phyloP scores from a whole-genome alignment of 371 early-diverging fungal genomes.

The Phascolomyces articulosus region DNA sequence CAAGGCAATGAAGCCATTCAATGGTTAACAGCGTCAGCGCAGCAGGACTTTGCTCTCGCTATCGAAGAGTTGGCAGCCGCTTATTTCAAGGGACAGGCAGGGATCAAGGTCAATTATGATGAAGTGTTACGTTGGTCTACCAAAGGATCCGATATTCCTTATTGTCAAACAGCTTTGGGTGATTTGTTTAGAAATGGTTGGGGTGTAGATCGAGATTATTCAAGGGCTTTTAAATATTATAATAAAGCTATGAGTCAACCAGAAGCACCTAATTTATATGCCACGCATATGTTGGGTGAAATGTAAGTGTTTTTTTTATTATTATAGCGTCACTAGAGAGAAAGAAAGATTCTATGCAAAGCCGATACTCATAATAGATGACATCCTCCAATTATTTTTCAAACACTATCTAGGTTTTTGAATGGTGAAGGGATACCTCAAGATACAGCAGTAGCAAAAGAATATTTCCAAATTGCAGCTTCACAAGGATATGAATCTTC shows the following conservation, averaged over 20 bases:
- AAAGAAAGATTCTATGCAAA: no score
- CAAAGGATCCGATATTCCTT: slow-evolving; percentile 28
- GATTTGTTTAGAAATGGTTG: slow-evolving; percentile 48
- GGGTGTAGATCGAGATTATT: slow-evolving; percentile 39
- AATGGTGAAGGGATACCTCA: slow-evolving; percentile 52
- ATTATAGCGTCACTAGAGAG: no score
- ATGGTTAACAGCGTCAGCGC: slow-evolving; percentile 38
- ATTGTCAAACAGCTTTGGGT: slow-evolving; percentile 46
- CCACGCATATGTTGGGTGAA: slow-evolving; percentile 53
- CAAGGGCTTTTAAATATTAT: slow-evolving; percentile 45
- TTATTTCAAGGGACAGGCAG: slow-evolving; percentile 27
- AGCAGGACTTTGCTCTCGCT: slow-evolving; percentile 45
- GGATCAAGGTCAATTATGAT: slow-evolving; percentile 18
- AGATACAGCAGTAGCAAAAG: slow-evolving; percentile 45
- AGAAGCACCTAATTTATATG: slow-evolving; percentile 43
- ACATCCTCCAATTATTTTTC: no score
- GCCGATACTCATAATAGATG: no score
- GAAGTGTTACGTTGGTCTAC: slow-evolving; percentile 35
- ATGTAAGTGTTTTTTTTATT: slow-evolving; percentile 46
- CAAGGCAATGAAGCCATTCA: slow-evolving; percentile 29
- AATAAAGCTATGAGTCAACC: slow-evolving; percentile 47
- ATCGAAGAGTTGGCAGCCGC: slow-evolving; percentile 42
- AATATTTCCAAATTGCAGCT: slow-evolving; percentile 52
- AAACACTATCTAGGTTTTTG: slow-evolving; percentile 39
- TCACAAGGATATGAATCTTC: slow-evolving; percentile 49